These are phyloP conservation scores for Brettanomyces bruxellensis DNA, from an alignment of 805 yeast genomes.

Conservation along the genomic window DNA sequence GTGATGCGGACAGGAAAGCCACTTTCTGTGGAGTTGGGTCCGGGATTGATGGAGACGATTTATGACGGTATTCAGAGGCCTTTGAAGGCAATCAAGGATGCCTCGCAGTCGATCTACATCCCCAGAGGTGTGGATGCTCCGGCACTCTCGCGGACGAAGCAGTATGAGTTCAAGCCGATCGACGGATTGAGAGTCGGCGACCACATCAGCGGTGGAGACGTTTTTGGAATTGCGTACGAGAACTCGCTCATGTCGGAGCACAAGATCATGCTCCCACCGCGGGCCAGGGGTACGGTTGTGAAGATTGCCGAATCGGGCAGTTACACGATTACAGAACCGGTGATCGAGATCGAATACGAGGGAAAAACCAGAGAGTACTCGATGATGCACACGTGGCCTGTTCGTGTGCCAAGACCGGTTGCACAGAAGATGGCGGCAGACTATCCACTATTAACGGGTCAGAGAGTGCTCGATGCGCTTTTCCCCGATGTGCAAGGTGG, in stretches of 20 bases:
- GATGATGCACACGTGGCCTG: constrained; percentile 99
- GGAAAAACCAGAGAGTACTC: constrained; percentile 74
- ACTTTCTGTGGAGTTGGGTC: constrained; percentile 97
- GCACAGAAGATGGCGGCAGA: constrained; percentile 90
- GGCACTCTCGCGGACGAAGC: constrained; percentile 72
- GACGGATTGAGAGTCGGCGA: constrained; percentile 78
- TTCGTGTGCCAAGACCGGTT: constrained; percentile 98
- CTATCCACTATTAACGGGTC: constrained; percentile 94
- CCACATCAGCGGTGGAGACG: constrained; percentile 97
- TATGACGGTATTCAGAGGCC: constrained; percentile 99
- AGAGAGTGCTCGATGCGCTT: constrained; percentile 94
- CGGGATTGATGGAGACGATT: constrained; percentile 98
- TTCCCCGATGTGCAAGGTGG: constrained; percentile 99
- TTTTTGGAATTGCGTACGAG: constrained; percentile 88
- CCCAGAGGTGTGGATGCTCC: constrained; percentile 99
- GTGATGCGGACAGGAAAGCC: constrained; percentile 98
- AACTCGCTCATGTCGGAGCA: constrained; percentile 89
- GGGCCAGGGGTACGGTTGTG: constrained; percentile 96
- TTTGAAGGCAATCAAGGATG: constrained; percentile 81
- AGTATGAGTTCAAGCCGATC: constrained; percentile 79
- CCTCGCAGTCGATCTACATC: constrained; percentile 85
- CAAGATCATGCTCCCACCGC: constrained; percentile 92
- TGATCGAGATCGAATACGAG: constrained; percentile 90
- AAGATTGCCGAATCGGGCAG: constrained; percentile 85
- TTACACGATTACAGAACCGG: constrained; percentile 81